Percentiles rank a stretch among this genome's conserved stretches.
Evolutionary conservation across 257 asterid species (phyloP).

Genomic region (Solanum rostratum): DNA sequence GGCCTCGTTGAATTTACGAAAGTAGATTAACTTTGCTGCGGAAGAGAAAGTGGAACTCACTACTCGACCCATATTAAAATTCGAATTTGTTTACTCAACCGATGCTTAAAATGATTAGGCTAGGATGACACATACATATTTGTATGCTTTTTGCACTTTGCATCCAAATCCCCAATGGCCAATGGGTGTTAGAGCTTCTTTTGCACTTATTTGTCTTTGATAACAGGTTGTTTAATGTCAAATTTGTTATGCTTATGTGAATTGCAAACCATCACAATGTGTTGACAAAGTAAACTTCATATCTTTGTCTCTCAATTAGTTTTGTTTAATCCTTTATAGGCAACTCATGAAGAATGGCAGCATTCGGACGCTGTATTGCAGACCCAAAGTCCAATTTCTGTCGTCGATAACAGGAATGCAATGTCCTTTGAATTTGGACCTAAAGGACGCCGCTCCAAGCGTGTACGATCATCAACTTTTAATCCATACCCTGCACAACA

Average conservation of each 20-base stretch:
- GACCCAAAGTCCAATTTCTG: conserved; percentile 58
- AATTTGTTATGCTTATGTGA: neutral
- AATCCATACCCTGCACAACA: conserved; percentile 16
- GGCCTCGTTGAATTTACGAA: too few relatives aligned
- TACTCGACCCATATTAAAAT: too few relatives aligned
- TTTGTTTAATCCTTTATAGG: neutral
- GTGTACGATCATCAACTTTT: conserved; percentile 33
- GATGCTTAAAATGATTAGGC: neutral
- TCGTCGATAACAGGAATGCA: conserved; percentile 39
- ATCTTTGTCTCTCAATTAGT: neutral
- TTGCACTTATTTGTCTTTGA: neutral
- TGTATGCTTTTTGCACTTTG: too few relatives aligned
- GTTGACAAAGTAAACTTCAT: neutral
- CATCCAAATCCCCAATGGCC: neutral
- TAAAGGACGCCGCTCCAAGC: conserved; percentile 47
- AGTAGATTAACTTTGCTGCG: too few relatives aligned
- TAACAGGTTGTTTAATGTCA: neutral
- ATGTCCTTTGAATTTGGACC: conserved; percentile 24
- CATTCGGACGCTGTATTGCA: too few relatives aligned
- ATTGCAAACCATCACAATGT: neutral
- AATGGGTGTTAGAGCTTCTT: neutral
- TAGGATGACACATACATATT: neutral
- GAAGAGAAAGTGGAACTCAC: too few relatives aligned
- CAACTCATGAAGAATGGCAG: neutral
- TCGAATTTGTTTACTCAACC: too few relatives aligned